These are phyloP conservation scores for Phanerochaete carnosa DNA, from an alignment of 768 basidiomycete genomes.

Conservation along the genomic window DNA sequence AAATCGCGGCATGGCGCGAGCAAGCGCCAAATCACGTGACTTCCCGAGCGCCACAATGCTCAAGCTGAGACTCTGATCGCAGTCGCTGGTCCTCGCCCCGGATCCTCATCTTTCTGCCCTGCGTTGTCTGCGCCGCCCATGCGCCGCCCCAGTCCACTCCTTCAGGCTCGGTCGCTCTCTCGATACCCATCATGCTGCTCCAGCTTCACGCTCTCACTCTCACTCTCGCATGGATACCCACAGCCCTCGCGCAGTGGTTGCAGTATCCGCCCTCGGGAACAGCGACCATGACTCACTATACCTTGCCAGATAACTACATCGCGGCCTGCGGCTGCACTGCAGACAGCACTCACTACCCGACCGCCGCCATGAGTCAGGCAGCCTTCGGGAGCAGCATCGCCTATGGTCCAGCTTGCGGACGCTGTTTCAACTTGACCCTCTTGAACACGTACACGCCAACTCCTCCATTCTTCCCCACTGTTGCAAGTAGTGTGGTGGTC, in stretches of 20 bases:
- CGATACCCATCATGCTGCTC: constrained; percentile 6
- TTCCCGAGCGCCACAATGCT: constrained; percentile 3
- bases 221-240: constrained; percentile 18
- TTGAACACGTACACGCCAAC: constrained; percentile 61
- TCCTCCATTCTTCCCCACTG: constrained; percentile 68
- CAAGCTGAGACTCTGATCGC: not conserved
- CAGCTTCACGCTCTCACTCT: constrained; percentile 12
- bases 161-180: too few relatives aligned
- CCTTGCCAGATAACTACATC: constrained; percentile 48
- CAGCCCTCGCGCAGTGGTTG: constrained; percentile 50
- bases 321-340: constrained; percentile 78
- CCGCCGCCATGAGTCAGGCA: constrained; percentile 76
- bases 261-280: constrained; percentile 56
- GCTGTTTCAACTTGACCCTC: constrained; percentile 76
- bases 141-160: not conserved
- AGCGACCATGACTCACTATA: constrained; percentile 81
- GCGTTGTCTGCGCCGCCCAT: not conserved
- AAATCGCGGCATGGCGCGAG: too few relatives aligned
- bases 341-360: constrained; percentile 55
- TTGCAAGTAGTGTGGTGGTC: constrained; percentile 59
- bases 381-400: constrained; percentile 73
- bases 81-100: too few relatives aligned
- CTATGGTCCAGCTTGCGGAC: constrained; percentile 72
- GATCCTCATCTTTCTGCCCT: not conserved
- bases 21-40: constrained; percentile 1